Base-by-base conservation (phyloP, 1,284 basidiomycete species). In the Somion occarium region DNA sequence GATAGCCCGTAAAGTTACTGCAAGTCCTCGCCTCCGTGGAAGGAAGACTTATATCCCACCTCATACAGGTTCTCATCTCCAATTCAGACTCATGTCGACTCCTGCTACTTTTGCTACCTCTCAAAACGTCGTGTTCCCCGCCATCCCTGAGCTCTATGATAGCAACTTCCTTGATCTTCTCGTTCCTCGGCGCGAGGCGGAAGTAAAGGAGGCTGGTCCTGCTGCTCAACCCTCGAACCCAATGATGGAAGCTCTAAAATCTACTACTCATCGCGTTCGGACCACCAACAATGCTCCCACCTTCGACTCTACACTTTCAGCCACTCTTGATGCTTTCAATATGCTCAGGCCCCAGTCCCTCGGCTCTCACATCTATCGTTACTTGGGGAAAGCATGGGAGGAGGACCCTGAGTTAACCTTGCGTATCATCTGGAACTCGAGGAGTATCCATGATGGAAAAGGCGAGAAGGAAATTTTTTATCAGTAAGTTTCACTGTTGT, bases 401-500 rank as follows among this genome's bases (percentile, higher is more conserved):
- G 75, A 80, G 54, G 75, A 80, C 53, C 68, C 79, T 0, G 56
- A 62, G 15, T 49, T 79, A 22, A 81, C 83, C 0, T 68, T 86
- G 38, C 71, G 73, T 25, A 69, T 84, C 47, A 83, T 85, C 51
- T 85, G 80, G 81, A 77, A 79, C 53, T 59, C 73, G 49, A 67
- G 82, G 37, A 83, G 79, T 46, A 83, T 85, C 24, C 80, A 81
- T 51, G 79, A 85, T 42, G 83, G 83, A 0, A 82, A 80, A 57
- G 62, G 69, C 3, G 75, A 78, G 30, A 78, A 73, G 53, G 76
- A 79, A 48, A 57, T 66, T 0, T 85, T 85, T 56, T 84, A 84
- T 60, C 67, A 65, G 68, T 73, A 57, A 53, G 63, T 66, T 15
- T 54, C 48, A 49, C 37, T 55, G 26, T 43, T 37, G 20, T 38